These are phyloP conservation scores for Sphagnum contortum DNA, from an alignment of 225 moss, liverwort and hornwort species.

Conservation along the genomic window DNA sequence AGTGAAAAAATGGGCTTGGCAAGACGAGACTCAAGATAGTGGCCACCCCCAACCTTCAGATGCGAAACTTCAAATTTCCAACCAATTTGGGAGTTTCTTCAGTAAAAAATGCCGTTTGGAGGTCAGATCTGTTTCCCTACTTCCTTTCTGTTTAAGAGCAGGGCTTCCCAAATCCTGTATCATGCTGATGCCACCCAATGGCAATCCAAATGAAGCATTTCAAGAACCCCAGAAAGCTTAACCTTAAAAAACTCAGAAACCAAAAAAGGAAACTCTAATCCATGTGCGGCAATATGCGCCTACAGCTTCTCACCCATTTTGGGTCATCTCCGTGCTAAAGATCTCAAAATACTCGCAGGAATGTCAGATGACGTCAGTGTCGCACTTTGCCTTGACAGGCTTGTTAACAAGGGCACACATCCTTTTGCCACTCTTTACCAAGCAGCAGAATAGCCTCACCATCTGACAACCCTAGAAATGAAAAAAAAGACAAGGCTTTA, in stretches of 20 bases:
- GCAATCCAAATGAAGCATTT: constrained; percentile 36
- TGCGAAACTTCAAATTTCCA: constrained; percentile 26
- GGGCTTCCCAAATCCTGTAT: constrained; percentile 44
- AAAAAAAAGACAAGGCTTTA: too few species aligned
- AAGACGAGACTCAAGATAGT: constrained; percentile 25
- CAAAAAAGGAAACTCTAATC: neutral
- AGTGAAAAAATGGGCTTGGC: constrained; percentile 29
- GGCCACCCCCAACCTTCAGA: constrained; percentile 14
- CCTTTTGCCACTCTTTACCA: too few species aligned
- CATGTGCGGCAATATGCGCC: neutral
- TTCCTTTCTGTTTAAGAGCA: constrained; percentile 22
- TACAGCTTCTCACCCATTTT: too few species aligned
- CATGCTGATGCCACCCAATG: constrained; percentile 45
- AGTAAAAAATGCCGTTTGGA: constrained; percentile 11
- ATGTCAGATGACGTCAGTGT: too few species aligned
- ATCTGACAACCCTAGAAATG: too few species aligned
- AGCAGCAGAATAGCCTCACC: too few species aligned
- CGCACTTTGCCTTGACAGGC: too few species aligned
- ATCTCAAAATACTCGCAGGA: too few species aligned
- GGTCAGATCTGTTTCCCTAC: constrained; percentile 31
- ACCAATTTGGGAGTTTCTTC: constrained; percentile 31
- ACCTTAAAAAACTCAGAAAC: neutral
- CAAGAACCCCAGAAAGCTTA: constrained; percentile 16
- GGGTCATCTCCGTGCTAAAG: too few species aligned
- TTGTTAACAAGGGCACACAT: too few species aligned